Conservation (phyloP, 78 protist genomes). For the Carpediemonas membranifera region DNA sequence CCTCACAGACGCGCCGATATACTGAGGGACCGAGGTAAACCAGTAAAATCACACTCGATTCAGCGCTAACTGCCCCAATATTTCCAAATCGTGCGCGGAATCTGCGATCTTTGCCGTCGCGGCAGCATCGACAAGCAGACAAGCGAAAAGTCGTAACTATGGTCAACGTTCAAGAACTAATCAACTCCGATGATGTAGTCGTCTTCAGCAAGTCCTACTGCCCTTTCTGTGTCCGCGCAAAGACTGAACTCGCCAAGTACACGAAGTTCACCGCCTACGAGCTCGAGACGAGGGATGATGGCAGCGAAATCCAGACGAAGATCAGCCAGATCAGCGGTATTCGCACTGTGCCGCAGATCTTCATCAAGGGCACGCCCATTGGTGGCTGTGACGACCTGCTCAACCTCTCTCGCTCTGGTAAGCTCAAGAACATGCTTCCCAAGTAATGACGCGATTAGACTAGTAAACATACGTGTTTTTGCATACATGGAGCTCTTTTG, state of each 20-base stretch:
- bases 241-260: background rate
- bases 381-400: constrained; percentile 78
- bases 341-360: constrained; percentile 81
- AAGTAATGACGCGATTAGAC: no score
- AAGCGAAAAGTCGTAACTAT: no score
- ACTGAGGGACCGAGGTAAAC: no score
- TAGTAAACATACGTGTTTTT: no score
- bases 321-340: background rate
- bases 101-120: no score
- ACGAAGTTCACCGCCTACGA: background rate
- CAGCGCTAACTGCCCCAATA: no score
- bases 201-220: constrained; percentile 16
- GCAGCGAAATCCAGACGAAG: background rate
- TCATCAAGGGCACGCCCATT: constrained; percentile 70
- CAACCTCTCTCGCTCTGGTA: constrained; percentile 50
- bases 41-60: no score
- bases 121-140: no score
- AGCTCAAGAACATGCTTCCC: constrained; percentile 13
- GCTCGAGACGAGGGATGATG: background rate
- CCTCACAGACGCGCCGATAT: no score
- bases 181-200: background rate
- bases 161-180: background rate
- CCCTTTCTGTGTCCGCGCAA: constrained; percentile 20
- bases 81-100: no score
- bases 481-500: no score